A percentile compares a stretch with the other conserved stretches of the same genome.
Evolutionary conservation across 1,284 basidiomycete genomes (phyloP).

Genomic region (Singerocomus inundabilis): DNA sequence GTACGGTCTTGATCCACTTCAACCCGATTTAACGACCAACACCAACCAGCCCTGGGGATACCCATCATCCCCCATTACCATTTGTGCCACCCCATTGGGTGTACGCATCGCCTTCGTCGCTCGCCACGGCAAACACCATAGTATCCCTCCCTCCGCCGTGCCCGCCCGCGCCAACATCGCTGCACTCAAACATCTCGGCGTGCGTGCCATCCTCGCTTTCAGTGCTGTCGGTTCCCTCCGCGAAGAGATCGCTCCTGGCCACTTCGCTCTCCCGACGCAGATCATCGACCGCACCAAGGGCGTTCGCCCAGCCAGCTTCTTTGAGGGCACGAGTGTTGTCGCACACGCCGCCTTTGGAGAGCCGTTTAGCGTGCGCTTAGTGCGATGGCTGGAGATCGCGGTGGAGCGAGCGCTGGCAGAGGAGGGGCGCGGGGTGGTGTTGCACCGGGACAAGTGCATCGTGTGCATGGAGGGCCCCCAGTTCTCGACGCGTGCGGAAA

Average conservation of each 20-base stretch:
- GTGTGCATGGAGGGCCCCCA: slow-evolving; percentile 98
- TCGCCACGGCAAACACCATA: slow-evolving; percentile 83
- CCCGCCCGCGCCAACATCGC: slow-evolving; percentile 93
- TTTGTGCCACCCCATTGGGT: slow-evolving; percentile 79
- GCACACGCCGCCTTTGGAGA: slow-evolving; percentile 96
- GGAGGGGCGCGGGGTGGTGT: slow-evolving; percentile 53
- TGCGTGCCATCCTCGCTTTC: slow-evolving; percentile 89
- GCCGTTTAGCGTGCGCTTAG: slow-evolving; percentile 72
- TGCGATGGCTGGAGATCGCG: slow-evolving; percentile 65
- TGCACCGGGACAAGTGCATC: slow-evolving; percentile 83
- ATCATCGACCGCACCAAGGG: slow-evolving; percentile 98
- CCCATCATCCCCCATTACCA: slow-evolving; percentile 89
- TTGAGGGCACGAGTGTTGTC: slow-evolving; percentile 79
- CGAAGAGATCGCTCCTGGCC: slow-evolving; percentile 91
- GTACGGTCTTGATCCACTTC: neutral
- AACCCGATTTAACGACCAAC: neutral
- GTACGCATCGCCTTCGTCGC: slow-evolving; percentile 87
- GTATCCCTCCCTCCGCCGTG: slow-evolving; percentile 71
- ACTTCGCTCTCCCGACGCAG: slow-evolving; percentile 88
- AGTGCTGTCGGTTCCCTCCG: slow-evolving; percentile 94
- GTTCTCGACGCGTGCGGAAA: slow-evolving; percentile 94
- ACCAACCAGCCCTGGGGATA: slow-evolving; percentile 83
- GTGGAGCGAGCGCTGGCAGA: slow-evolving; percentile 64
- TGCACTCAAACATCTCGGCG: slow-evolving; percentile 90
- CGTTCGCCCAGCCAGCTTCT: slow-evolving; percentile 83